Base-by-base conservation (phyloP, 192 early-diverging fungal genomes). In the Phlyctochytrium arcticum region DNA sequence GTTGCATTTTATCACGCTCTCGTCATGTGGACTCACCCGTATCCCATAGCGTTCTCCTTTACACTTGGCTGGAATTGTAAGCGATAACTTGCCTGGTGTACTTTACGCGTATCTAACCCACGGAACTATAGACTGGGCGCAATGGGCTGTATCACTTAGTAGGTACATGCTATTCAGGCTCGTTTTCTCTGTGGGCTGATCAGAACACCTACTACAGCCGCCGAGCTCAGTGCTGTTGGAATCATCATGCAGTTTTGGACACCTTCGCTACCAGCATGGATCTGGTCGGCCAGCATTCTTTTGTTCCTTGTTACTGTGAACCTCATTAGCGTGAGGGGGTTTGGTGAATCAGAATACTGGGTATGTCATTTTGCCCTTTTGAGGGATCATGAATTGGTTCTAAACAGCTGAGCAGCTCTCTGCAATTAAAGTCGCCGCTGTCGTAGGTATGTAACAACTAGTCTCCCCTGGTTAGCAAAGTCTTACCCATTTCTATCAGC, bases 301-400 rank as follows among this genome's bases (percentile, higher is more conserved):
- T 21, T 80, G 2, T 50, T 88, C 0, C 88, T 96, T 66, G 72
- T 90, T 36, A 32, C 67, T 30, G 72, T 96, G 24, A 93, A 96
- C 66, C 63, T 86, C 0, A 64, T 91, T 30, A 82, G 87, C 4
- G 90, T 90, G 9, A 76, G 76, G 47, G 86, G 88, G 19, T 96
- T 90, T 80, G 94, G 92, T 62, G 94, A 96, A 69, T 75, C 84
- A 5, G 94, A 96, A 71, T 97, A 90, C 66, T 82, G 80, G 79
- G 39, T 44, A 44, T n/a, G 39, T 19, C 39, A n/a, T n/a, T 19
- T 12, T 19, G 12, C 12, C 39, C 15, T 44, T 44, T 12, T 44
- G 39, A 2, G 39, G 15, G 21, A 44, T 44, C 21, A 44, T n/a
- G n/a, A n/a, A n/a, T n/a, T n/a, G n/a, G n/a, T n/a, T n/a, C n/a